Base-by-base conservation (phyloP, 2,329 filamentous ascomycete species). In the Hypoxylon sp. region DNA sequence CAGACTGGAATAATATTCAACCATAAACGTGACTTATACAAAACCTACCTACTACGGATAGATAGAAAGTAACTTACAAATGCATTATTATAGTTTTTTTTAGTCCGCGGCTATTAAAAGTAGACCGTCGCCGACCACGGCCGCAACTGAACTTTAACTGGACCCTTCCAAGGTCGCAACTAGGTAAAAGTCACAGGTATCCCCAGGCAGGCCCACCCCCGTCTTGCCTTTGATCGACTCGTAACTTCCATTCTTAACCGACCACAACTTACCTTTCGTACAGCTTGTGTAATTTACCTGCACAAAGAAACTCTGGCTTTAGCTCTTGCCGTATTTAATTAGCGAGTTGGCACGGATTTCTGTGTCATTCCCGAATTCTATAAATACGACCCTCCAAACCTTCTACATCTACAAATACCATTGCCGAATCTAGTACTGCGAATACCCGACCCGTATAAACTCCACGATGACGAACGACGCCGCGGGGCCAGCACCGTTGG, bases 401-500 rank as follows among this genome's bases (percentile, higher is more conserved):
- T 46, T 46, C 23, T 17, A 32, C 17, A 11, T 11, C 30, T 28
- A 38, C 53, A 1, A 19, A 9, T 21, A 11, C 14, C 19, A 23
- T 56, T 59, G 19, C 9, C 17, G 21, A 21, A 21, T 48, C n/a
- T 30, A 53, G 36, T 56, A 60, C 30, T 49, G 13, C 45, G 36
- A 43, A 14, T 30, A 19, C 53, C 34, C 48, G n/a, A 19, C 46
- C 60, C 23, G 36, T n/a, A 45, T 30, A 50, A 50, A 64, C 25
- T 23, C 32, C 30, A 60, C 63, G 53, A 71, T 71, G 65, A 65
- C 66, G 63, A 67, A 45, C 60, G 61, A 64, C 38, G 45, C 56
- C 57, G 64, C 67, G 53, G 64, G 41, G 50, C 60, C 65, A 63
- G 52, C 56, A 60, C 60, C 68, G 57, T 60, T 41, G 60, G 41